Conservation (phyloP, 2,329 filamentous ascomycete genomes). For the Aspergillus neoniger region DNA sequence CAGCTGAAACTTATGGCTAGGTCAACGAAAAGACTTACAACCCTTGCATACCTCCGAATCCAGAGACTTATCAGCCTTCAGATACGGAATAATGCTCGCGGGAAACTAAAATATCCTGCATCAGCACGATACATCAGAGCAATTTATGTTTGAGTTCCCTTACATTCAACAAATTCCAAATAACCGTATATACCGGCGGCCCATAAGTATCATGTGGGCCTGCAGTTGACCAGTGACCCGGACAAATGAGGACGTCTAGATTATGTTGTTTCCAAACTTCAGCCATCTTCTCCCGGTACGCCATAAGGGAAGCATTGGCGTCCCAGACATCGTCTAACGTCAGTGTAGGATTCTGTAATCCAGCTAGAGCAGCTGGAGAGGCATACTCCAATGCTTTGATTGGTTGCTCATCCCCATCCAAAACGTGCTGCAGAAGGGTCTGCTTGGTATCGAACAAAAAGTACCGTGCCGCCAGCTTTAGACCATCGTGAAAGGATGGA, state of each 20-base stretch:
- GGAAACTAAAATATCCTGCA: background rate
- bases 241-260: background rate
- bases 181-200: background rate
- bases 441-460: background rate
- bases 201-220: conserved; percentile 1
- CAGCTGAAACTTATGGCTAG: background rate
- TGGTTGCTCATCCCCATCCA: background rate
- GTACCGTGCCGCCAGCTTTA: background rate
- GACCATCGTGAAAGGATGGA: background rate
- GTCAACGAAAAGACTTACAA: background rate
- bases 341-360: background rate
- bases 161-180: conserved; percentile 1
- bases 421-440: background rate
- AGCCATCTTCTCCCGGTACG: background rate
- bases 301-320: background rate
- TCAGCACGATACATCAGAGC: background rate
- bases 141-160: background rate
- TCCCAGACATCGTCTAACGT: background rate
- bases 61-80: background rate
- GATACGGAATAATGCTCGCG: background rate
- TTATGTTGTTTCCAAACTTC: background rate
- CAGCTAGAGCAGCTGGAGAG: background rate
- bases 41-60: background rate
- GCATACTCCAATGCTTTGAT: background rate
- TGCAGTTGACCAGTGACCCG: background rate